These are phyloP conservation scores for Verticillium longisporum DNA, from an alignment of 2,329 filamentous ascomycete species.

Conservation along the genomic window DNA sequence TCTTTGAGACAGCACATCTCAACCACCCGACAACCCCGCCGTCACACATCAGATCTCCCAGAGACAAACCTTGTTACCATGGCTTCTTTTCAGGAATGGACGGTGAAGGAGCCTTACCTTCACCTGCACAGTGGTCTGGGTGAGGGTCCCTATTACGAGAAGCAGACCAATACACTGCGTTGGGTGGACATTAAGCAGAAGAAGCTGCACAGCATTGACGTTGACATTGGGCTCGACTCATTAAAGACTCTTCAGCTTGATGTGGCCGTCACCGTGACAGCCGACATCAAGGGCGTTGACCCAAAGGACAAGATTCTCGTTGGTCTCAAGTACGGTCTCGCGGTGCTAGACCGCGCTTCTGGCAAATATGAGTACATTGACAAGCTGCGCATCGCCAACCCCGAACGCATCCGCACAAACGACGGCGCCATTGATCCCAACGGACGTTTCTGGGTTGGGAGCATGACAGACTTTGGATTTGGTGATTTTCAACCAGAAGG, in stretches of 20 bases:
- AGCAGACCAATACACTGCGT: slow-evolving; percentile 56
- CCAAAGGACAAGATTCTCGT: slow-evolving; percentile 61
- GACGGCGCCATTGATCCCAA: slow-evolving; percentile 76
- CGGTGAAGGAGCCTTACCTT: slow-evolving; percentile 48
- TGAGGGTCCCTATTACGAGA: slow-evolving; percentile 71
- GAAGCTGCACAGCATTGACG: slow-evolving; percentile 64
- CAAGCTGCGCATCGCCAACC: slow-evolving; percentile 36
- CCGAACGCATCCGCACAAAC: slow-evolving; percentile 60
- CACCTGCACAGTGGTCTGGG: slow-evolving; percentile 59
- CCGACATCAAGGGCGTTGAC: slow-evolving; percentile 65
- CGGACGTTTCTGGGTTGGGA: slow-evolving; percentile 78
- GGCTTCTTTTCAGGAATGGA: slow-evolving; percentile 40
- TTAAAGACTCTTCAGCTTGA: slow-evolving; percentile 54
- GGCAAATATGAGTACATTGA: slow-evolving; percentile 47
- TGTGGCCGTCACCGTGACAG: slow-evolving; percentile 59
- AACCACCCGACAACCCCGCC: background rate
- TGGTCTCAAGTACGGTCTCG: slow-evolving; percentile 75
- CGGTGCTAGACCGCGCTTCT: slow-evolving; percentile 61
- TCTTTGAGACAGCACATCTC: background rate
- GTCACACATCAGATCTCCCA: background rate
- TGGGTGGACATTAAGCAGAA: slow-evolving; percentile 80
- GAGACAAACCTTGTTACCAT: slow-evolving; percentile 15
- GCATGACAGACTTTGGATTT: slow-evolving; percentile 68
- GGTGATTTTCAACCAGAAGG: slow-evolving; percentile 55
- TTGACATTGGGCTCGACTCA: slow-evolving; percentile 55